phyloP scores from a whole-genome alignment of 495 filamentous ascomycete genomes.

The Haplographium delicatum region DNA sequence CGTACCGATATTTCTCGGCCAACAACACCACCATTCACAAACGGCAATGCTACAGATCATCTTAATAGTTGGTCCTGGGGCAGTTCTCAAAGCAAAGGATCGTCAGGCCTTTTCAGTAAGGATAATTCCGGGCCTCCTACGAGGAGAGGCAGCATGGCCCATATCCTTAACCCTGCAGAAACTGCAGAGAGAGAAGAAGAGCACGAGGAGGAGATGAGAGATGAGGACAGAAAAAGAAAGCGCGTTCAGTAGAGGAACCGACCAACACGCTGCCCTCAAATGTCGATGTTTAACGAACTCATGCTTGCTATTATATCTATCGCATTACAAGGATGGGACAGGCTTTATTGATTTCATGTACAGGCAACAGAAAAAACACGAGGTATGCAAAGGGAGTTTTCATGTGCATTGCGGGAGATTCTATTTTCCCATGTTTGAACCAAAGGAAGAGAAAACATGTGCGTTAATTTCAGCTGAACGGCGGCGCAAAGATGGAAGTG shows the following conservation, averaged over 20 bases:
- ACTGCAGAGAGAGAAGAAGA: conserved; percentile 68
- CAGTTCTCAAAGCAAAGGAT: conserved; percentile 31
- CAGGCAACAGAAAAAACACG: background rate
- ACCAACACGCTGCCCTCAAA: background rate
- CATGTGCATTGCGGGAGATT: conserved; percentile 2
- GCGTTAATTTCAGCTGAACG: background rate
- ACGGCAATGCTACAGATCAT: conserved; percentile 41
- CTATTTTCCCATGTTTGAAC: background rate
- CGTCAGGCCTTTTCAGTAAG: conserved; percentile 30
- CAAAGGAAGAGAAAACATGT: background rate
- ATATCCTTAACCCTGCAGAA: conserved; percentile 79
- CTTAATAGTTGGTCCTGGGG: conserved; percentile 53
- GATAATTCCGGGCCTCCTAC: conserved; percentile 53
- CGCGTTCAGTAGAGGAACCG: conserved; percentile 46
- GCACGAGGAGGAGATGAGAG: conserved; percentile 45
- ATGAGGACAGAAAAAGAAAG: conserved; percentile 76
- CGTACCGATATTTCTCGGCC: conserved; percentile 59
- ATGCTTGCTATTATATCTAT: background rate
- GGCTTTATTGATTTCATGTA: background rate
- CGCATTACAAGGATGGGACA: background rate
- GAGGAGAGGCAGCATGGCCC: conserved; percentile 53
- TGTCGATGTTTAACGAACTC: background rate
- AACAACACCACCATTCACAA: conserved; percentile 56
- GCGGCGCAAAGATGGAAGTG: background rate
- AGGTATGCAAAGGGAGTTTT: background rate